A percentile compares a stretch with the other conserved stretches of the same genome.
Conservation (phyloP, 2,329 filamentous ascomycete genomes). For the Grosmannia serpens region DNA sequence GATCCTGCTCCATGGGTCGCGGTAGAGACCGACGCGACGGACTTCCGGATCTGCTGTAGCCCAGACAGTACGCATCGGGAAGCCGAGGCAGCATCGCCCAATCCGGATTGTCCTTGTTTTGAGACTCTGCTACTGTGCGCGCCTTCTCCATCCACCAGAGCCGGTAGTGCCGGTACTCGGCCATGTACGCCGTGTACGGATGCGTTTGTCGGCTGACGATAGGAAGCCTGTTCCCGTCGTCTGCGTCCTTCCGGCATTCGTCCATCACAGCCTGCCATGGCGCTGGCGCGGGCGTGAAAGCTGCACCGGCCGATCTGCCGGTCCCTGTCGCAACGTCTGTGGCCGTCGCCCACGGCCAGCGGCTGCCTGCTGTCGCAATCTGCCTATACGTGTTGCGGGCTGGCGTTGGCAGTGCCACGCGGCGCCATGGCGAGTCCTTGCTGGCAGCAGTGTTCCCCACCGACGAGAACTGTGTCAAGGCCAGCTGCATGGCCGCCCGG, state of each 20-base stretch:
- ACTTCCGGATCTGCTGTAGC: conserved; percentile 12
- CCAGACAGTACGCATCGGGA: conserved; percentile 12
- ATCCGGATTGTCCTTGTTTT: neutral
- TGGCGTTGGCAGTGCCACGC: neutral
- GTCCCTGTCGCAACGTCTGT: neutral
- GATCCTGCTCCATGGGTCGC: conserved; percentile 14
- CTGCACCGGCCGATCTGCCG: neutral
- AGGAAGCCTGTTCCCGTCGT: neutral
- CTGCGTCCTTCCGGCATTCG: neutral
- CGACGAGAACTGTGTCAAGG: conserved; percentile 24
- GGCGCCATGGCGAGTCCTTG: neutral
- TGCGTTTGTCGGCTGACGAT: conserved; percentile 3
- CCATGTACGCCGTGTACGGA: conserved; percentile 10
- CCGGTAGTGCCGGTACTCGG: conserved; percentile 7
- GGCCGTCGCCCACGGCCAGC: neutral
- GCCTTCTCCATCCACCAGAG: conserved; percentile 10
- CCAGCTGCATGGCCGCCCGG: conserved; percentile 33
- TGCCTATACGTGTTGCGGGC: neutral
- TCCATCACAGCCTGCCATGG: neutral
- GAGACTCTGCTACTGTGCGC: conserved; percentile 2
- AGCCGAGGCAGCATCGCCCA: conserved; percentile 15
- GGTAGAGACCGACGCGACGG: conserved; percentile 8
- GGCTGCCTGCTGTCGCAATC: neutral
- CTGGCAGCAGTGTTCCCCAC: neutral
- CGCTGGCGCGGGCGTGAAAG: neutral